Evolutionary conservation across 139 green algal species (phyloP).

Genomic region (Ulvella scutata): DNA sequence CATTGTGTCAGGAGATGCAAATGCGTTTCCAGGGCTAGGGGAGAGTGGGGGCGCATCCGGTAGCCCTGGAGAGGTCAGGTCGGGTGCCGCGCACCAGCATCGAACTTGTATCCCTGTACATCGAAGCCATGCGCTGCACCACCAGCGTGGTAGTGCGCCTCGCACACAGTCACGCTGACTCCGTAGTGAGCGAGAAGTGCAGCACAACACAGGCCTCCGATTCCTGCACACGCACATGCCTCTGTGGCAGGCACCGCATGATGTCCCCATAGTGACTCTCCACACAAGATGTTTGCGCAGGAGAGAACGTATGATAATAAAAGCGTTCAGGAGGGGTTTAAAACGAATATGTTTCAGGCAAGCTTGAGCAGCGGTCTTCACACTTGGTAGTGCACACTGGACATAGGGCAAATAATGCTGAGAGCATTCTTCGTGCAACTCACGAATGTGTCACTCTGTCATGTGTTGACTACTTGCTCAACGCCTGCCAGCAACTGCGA

Average conservation of each 20-base stretch:
- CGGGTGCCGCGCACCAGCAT: too few relatives aligned
- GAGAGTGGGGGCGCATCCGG: too few relatives aligned
- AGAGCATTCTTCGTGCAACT: too few relatives aligned
- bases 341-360: background rate
- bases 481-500: too few relatives aligned
- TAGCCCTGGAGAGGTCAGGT: too few relatives aligned
- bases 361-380: background rate
- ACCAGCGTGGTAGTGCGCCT: constrained; percentile 67
- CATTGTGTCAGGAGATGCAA: too few relatives aligned
- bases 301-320: background rate
- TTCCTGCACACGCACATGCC: background rate
- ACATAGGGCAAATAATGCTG: too few relatives aligned
- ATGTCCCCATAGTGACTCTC: background rate
- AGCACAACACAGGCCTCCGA: constrained; percentile 45
- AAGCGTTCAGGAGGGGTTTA: background rate
- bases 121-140: constrained; percentile 66
- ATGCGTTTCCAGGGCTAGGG: too few relatives aligned
- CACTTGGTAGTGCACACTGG: too few relatives aligned
- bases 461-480: too few relatives aligned
- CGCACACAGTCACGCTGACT: constrained; percentile 50
- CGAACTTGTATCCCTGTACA: constrained; percentile 65
- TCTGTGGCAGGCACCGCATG: background rate
- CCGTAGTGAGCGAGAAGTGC: constrained; percentile 53
- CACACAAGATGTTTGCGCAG: background rate
- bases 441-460: too few relatives aligned